phyloP scores from a whole-genome alignment of 441 rosid species.

The Gossypium davidsonii region DNA sequence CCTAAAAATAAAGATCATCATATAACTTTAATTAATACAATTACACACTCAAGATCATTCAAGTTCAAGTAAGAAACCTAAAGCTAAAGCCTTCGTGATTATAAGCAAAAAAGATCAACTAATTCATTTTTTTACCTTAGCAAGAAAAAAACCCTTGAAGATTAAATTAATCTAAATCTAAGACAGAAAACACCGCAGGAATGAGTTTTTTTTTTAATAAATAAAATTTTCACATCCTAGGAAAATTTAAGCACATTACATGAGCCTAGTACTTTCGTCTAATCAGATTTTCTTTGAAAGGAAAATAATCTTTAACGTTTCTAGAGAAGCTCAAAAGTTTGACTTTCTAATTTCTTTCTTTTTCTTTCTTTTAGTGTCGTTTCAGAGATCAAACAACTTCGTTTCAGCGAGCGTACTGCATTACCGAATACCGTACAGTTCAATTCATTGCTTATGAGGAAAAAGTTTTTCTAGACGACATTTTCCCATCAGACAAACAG shows the following conservation, averaged over 20 bases:
- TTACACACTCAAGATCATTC: background rate
- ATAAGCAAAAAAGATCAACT: background rate
- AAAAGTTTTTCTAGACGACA: background rate
- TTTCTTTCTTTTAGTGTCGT: background rate
- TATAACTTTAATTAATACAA: background rate
- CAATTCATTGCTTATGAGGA: background rate
- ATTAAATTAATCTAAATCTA: background rate
- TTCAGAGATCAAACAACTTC: background rate
- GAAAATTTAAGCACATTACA: background rate
- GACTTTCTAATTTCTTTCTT: background rate
- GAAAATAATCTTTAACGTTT: background rate
- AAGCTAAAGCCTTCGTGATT: background rate
- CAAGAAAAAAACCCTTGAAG: background rate
- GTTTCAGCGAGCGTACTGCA: background rate
- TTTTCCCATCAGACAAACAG: constrained; percentile 5
- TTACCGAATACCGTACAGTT: background rate
- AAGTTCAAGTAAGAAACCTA: background rate
- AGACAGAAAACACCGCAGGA: background rate
- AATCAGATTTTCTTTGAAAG: background rate
- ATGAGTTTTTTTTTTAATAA: background rate
- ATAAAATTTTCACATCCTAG: background rate
- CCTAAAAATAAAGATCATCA: background rate
- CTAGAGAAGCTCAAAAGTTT: background rate
- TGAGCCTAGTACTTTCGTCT: background rate
- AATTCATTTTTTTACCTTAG: background rate